phyloP scores from a whole-genome alignment of 805 yeast genomes.

The Sugiyamaella mastotermitis region DNA sequence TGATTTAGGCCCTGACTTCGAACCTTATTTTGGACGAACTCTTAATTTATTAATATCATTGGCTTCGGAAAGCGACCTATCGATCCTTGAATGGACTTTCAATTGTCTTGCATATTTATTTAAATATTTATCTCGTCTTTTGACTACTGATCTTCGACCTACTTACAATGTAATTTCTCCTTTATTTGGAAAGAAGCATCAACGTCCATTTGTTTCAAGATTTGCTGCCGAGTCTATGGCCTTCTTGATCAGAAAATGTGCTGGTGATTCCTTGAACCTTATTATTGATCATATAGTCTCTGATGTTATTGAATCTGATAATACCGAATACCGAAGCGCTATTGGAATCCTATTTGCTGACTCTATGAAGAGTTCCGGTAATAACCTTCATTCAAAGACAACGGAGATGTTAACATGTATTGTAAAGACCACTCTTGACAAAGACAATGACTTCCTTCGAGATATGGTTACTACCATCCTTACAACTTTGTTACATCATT shows the following conservation, averaged over 20 bases:
- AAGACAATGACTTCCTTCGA: slow-evolving; percentile 8
- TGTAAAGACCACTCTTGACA: slow-evolving; percentile 9
- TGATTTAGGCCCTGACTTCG: slow-evolving; percentile 87
- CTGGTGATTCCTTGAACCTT: slow-evolving; percentile 37
- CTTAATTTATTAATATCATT: slow-evolving; percentile 46
- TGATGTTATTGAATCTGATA: slow-evolving; percentile 30
- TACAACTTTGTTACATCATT: slow-evolving; percentile 29
- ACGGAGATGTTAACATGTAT: slow-evolving; percentile 36
- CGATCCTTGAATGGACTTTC: slow-evolving; percentile 69
- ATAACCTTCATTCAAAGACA: slow-evolving; percentile 70
- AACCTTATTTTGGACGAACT: slow-evolving; percentile 56
- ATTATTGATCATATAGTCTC: slow-evolving; percentile 41
- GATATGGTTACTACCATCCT: slow-evolving; percentile 20
- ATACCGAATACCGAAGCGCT: slow-evolving; percentile 49
- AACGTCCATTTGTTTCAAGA: slow-evolving; percentile 57
- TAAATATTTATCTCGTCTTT: slow-evolving; percentile 68
- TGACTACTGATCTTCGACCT: slow-evolving; percentile 58
- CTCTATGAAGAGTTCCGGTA: slow-evolving; percentile 65
- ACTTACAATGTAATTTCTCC: slow-evolving; percentile 66
- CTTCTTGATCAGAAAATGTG: slow-evolving; percentile 68
- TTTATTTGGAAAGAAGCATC: slow-evolving; percentile 47
- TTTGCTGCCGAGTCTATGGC: slow-evolving; percentile 91
- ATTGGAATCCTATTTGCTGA: slow-evolving; percentile 61
- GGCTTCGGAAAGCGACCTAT: slow-evolving; percentile 42
- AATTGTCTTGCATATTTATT: slow-evolving; percentile 81